Evolutionary conservation across 768 basidiomycete species (phyloP).

Genomic region (Lactarius sp.): DNA sequence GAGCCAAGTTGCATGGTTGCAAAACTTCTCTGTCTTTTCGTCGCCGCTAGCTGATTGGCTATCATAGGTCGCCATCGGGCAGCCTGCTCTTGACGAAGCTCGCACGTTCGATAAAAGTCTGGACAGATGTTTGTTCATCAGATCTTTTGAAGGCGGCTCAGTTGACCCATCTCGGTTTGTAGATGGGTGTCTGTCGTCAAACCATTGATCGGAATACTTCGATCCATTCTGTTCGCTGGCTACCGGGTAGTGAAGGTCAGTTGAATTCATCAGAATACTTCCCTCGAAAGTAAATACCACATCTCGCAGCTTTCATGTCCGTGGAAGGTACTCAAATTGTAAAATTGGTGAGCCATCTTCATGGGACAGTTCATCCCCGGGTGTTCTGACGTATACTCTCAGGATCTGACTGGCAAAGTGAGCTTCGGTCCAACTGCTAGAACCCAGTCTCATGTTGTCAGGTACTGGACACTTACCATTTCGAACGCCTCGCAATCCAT

Average conservation of each 20-base stretch:
- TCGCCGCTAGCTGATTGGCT: not conserved
- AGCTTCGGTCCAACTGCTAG: not conserved
- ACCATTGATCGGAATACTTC: constrained; percentile 53
- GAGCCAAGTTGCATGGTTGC: constrained; percentile 68
- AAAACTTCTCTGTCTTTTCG: not conserved
- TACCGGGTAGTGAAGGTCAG: constrained; percentile 56
- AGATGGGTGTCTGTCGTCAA: constrained; percentile 65
- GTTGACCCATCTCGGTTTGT: constrained; percentile 4
- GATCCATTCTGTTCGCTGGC: constrained; percentile 65
- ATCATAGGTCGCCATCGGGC: constrained; percentile 57
- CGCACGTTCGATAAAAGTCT: constrained; percentile 59
- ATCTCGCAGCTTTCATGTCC: constrained; percentile 54
- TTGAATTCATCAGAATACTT: not conserved
- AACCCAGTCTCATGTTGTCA: not conserved
- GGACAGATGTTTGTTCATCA: constrained; percentile 53
- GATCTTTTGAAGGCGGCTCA: not conserved
- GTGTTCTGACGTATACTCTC: constrained; percentile 3
- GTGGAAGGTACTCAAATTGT: constrained; percentile 60
- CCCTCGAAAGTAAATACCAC: not conserved
- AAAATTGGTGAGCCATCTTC: constrained; percentile 45
- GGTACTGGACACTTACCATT: constrained; percentile 51
- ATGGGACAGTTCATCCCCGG: not conserved
- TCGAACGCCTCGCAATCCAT: constrained; percentile 59
- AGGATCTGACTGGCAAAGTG: constrained; percentile 57
- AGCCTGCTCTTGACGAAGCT: constrained; percentile 59